Evolutionary conservation across 352 stramenopile species (phyloP).

Genomic region (Phytopythium aichiense): DNA sequence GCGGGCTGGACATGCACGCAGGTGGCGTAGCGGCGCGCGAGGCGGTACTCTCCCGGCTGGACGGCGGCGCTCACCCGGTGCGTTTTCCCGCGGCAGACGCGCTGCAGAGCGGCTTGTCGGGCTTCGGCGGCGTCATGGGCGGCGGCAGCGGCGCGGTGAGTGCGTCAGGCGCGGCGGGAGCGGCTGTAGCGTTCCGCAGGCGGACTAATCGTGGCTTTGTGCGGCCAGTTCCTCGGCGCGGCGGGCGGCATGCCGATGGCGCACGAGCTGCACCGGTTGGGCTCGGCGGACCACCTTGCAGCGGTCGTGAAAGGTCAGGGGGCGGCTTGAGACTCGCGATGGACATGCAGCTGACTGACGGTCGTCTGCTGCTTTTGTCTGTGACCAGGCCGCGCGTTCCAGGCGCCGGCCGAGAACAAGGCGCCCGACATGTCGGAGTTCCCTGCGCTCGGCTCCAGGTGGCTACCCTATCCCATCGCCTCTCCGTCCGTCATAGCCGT

Average conservation of each 20-base stretch:
- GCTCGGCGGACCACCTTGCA: conserved; percentile 32
- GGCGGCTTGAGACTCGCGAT: neutral
- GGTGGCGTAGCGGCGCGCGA: neutral
- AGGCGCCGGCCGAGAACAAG: conserved; percentile 53
- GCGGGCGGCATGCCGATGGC: conserved; percentile 28
- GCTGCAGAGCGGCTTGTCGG: conserved; percentile 26
- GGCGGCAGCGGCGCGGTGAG: conserved; percentile 34
- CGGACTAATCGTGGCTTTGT: neutral
- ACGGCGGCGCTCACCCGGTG: neutral
- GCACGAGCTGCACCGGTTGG: conserved; percentile 64
- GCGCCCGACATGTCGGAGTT: conserved; percentile 85
- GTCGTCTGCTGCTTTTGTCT: neutral
- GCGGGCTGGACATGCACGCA: conserved; percentile 23
- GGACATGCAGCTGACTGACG: neutral
- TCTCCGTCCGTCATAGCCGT: neutral
- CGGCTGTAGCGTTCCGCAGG: neutral
- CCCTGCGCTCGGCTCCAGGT: conserved; percentile 64
- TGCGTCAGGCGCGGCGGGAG: neutral
- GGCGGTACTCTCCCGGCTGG: neutral
- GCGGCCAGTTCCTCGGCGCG: conserved; percentile 44
- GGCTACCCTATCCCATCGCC: neutral
- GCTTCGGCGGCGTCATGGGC: conserved; percentile 49
- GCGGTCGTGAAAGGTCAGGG: conserved; percentile 26
- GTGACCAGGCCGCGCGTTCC: conserved; percentile 42
- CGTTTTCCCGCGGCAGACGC: neutral